Percentiles rank a stretch among this genome's conserved stretches.
These are phyloP conservation scores for Saccharomycopsis lassenensis DNA, from an alignment of 805 yeast genomes.

Conservation along the genomic window DNA sequence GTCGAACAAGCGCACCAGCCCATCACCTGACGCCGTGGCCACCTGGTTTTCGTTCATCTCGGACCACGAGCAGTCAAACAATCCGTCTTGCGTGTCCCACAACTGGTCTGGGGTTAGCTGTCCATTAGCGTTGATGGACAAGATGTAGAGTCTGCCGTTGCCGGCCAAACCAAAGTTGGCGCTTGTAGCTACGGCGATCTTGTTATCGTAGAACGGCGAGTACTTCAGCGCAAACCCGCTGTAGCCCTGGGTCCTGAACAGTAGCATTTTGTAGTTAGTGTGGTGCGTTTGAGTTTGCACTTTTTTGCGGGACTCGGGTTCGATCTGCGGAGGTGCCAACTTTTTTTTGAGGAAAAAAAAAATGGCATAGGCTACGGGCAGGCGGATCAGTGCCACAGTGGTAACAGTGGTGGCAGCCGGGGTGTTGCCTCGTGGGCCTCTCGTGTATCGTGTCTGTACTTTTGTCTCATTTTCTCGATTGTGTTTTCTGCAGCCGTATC, in stretches of 20 bases:
- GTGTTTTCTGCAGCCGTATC: no score
- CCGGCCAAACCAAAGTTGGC: conserved; percentile 94
- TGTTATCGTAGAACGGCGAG: conserved; percentile 86
- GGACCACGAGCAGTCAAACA: conserved; percentile 83
- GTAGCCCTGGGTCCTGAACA: conserved; percentile 65
- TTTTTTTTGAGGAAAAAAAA: no score
- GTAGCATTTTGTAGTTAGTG: conserved; percentile 50
- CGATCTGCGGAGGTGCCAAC: no score
- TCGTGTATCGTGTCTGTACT: no score
- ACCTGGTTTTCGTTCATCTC: conserved; percentile 84
- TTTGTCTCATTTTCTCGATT: no score
- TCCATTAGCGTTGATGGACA: conserved; percentile 63
- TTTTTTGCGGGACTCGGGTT: no score
- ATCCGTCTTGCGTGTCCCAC: conserved; percentile 89
- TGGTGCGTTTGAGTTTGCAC: no score
- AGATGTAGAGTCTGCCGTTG: conserved; percentile 69
- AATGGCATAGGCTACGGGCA: no score
- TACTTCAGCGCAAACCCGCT: conserved; percentile 83
- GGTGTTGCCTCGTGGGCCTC: no score
- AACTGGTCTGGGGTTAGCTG: conserved; percentile 38
- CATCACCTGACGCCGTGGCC: conserved; percentile 81
- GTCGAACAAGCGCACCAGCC: conserved; percentile 76
- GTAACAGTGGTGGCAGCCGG: no score
- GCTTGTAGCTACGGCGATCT: conserved; percentile 80
- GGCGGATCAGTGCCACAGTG: no score